Base-by-base conservation (phyloP, 1,284 basidiomycete species). In the Ustilago curta region DNA sequence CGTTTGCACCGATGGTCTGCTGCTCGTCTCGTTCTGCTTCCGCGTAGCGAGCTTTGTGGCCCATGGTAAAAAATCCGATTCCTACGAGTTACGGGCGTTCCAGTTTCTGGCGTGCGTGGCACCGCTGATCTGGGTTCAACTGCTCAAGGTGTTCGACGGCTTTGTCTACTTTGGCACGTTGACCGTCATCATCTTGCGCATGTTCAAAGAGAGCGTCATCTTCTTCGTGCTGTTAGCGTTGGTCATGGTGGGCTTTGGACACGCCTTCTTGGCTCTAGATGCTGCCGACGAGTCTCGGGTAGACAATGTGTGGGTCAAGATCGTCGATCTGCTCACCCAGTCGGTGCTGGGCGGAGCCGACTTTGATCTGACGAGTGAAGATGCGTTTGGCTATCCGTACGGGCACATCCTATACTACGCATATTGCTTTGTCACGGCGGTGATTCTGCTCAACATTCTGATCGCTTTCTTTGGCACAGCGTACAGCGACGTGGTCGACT, bases 201-300 rank as follows among this genome's bases (percentile, higher is more conserved):
- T 97, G 95, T 87, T 97, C 70, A 90, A 92, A 83, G 95, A 97
- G 85, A 94, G 93, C 9, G 91, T 92, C 32, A 59, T 54, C 58
- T 71, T 71, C 31, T 68, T 59, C 45, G 40, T 74, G 90, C 87
- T 95, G 32, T 87, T 95, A 8, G 92, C 90, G 6, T 88, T 97
- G 39, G 88, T 96, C 59, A 92, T 90, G 8, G 84, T 93, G 40
- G 95, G 95, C 1, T 97, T 97, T 83, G 88, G 89, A 19, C 94
- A 95, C 85, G 92, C 90, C 1, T 87, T 96, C 74, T 94, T 92
- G 81, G 94, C 95, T 1, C 87, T 97, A 29, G 94, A 97, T 81
- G 93, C 92, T 32, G 93, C 94, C 3, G 94, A 97, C 85, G 93
- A 93, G 19, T 87, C 89, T 42, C 88, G 88, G 1, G 70, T 81